Percentiles rank a stretch among this genome's conserved stretches.
phyloP scores from a whole-genome alignment of 805 yeast species.

The Ogataea angusta region DNA sequence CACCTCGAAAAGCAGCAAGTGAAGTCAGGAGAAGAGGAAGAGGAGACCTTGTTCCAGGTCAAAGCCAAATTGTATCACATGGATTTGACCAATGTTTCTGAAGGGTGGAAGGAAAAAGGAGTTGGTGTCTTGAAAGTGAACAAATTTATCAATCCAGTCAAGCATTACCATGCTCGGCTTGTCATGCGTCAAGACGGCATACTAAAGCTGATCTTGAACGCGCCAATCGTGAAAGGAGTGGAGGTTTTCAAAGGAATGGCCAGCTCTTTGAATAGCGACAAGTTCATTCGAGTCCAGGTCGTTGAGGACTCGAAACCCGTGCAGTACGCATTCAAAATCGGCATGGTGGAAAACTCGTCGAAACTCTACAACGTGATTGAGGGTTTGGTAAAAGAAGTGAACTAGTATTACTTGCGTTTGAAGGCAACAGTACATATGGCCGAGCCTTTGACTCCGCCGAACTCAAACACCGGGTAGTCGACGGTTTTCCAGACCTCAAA shows the following conservation, averaged over 20 bases:
- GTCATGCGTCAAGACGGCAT: slow-evolving; percentile 92
- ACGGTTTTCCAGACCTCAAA: slow-evolving; percentile 63
- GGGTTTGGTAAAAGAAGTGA: neutral
- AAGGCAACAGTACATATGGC: slow-evolving; percentile 88
- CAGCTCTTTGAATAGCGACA: slow-evolving; percentile 79
- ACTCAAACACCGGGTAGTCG: slow-evolving; percentile 76
- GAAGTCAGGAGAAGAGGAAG: slow-evolving; percentile 90
- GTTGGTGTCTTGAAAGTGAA: slow-evolving; percentile 85
- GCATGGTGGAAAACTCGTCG: slow-evolving; percentile 56
- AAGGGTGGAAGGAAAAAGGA: slow-evolving; percentile 97
- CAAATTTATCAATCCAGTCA: slow-evolving; percentile 26
- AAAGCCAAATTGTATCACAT: slow-evolving; percentile 77
- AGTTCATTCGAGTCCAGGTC: slow-evolving; percentile 72
- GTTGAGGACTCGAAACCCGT: slow-evolving; percentile 64
- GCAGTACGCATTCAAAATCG: slow-evolving; percentile 79
- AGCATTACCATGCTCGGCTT: slow-evolving; percentile 52
- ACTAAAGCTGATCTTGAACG: slow-evolving; percentile 75
- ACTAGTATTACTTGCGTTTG: slow-evolving; percentile 32
- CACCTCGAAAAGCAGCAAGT: slow-evolving; percentile 58
- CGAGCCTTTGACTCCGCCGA: slow-evolving; percentile 87
- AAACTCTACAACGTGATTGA: slow-evolving; percentile 52
- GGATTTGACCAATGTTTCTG: slow-evolving; percentile 58
- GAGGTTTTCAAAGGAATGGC: slow-evolving; percentile 77
- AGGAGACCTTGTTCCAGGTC: slow-evolving; percentile 60
- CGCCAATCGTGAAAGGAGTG: slow-evolving; percentile 60